These are phyloP conservation scores for Fragaria iinumae DNA, from an alignment of 306 rosid genomes.

Conservation along the genomic window DNA sequence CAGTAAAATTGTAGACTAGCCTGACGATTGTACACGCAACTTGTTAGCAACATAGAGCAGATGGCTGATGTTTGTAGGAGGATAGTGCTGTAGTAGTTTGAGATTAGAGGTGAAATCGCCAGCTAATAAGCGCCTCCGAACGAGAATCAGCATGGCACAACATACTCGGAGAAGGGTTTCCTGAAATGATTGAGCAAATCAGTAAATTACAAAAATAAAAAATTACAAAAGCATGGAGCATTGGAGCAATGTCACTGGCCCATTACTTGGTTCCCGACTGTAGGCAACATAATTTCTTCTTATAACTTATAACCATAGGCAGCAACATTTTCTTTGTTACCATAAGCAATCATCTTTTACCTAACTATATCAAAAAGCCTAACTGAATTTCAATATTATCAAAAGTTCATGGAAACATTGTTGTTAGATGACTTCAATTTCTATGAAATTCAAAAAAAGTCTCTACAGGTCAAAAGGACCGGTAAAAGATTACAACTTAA, in stretches of 20 bases:
- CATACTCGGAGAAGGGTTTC: conserved; percentile 93
- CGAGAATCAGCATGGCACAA: conserved; percentile 90
- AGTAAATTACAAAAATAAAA: background rate
- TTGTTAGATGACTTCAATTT: background rate
- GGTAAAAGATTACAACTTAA: no score
- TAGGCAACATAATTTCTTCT: background rate
- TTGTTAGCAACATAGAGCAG: conserved; percentile 95
- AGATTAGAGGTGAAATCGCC: conserved; percentile 99
- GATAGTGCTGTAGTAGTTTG: conserved; percentile 85
- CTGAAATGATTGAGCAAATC: conserved; percentile 35
- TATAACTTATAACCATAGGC: background rate
- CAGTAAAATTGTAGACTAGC: conserved; percentile 35
- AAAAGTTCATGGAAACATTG: background rate
- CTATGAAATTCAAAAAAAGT: no score
- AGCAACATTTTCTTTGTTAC: background rate
- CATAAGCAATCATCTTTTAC: background rate
- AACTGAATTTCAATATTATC: background rate
- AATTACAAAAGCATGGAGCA: background rate
- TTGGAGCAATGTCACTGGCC: background rate
- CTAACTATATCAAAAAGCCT: background rate
- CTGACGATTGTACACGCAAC: conserved; percentile 65
- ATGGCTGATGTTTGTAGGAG: conserved; percentile 91
- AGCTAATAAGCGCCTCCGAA: conserved; percentile 87
- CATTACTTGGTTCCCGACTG: background rate
- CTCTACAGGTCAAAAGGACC: no score